Conservation (phyloP, 495 filamentous ascomycete species). For the Talaromyces nanjingensis region DNA sequence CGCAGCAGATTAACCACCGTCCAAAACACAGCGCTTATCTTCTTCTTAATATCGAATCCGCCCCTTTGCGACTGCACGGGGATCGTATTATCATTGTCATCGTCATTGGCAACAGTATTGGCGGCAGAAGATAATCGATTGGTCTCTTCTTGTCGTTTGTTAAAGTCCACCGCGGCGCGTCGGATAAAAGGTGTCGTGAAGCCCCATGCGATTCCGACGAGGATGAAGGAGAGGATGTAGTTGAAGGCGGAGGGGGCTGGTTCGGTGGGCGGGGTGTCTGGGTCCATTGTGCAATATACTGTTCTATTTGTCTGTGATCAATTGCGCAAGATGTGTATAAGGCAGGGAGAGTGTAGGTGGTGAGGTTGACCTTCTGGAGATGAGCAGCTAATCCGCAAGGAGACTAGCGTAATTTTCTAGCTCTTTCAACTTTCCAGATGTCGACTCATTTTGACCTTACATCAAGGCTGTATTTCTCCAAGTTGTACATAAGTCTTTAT, state of each 20-base stretch:
- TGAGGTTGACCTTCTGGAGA: neutral
- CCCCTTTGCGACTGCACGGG: neutral
- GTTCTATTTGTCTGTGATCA: neutral
- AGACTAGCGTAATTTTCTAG: too few relatives aligned
- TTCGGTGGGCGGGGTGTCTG: conserved; percentile 20
- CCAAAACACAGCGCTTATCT: conserved; percentile 52
- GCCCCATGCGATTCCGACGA: conserved; percentile 86
- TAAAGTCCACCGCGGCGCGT: conserved; percentile 51
- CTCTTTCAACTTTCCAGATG: too few relatives aligned
- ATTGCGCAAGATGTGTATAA: neutral
- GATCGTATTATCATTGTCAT: neutral
- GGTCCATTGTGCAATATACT: conserved; percentile 21
- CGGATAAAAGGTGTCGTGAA: conserved; percentile 55
- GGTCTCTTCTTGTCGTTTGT: conserved; percentile 35
- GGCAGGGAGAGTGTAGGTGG: neutral
- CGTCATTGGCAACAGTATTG: neutral
- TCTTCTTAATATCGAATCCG: conserved; percentile 38
- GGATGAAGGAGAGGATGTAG: conserved; percentile 80
- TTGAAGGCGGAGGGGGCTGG: conserved; percentile 58
- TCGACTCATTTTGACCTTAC: too few relatives aligned
- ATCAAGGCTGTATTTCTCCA: too few relatives aligned
- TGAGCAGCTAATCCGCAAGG: neutral
- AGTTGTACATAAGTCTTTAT: too few relatives aligned
- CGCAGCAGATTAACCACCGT: conserved; percentile 71
- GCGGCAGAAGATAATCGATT: conserved; percentile 16